phyloP scores from a whole-genome alignment of 2,329 filamentous ascomycete genomes.

The Colletotrichum orchidophilum region DNA sequence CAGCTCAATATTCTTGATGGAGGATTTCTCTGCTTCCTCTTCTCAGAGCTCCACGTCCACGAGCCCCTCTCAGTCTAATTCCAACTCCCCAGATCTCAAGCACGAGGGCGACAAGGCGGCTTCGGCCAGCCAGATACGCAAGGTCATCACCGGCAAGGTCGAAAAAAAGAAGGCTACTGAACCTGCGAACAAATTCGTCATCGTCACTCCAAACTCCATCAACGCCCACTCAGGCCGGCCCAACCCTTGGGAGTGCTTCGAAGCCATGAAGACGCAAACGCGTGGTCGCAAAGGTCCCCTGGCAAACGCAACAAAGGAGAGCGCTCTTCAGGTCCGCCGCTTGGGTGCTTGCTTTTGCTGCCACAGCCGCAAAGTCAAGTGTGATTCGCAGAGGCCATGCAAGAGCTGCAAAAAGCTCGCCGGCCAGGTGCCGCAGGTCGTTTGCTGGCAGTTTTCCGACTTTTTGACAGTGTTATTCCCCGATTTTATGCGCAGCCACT shows the following conservation, averaged over 20 bases:
- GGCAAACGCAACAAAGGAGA: slow-evolving; percentile 63
- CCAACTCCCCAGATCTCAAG: slow-evolving; percentile 41
- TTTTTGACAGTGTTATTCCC: slow-evolving; percentile 64
- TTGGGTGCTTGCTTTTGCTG: slow-evolving; percentile 68
- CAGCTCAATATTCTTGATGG: slow-evolving; percentile 46
- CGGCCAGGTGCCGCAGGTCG: slow-evolving; percentile 58
- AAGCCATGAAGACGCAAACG: slow-evolving; percentile 61
- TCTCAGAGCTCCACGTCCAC: slow-evolving; percentile 42
- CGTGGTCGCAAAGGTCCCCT: slow-evolving; percentile 66
- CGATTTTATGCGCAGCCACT: slow-evolving; percentile 59
- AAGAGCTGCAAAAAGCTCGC: slow-evolving; percentile 65
- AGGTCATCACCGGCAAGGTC: slow-evolving; percentile 54
- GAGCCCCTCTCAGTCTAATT: slow-evolving; percentile 34
- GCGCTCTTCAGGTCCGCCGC: slow-evolving; percentile 62
- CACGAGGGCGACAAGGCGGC: slow-evolving; percentile 41
- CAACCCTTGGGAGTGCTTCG: slow-evolving; percentile 65
- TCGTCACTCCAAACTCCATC: slow-evolving; percentile 64
- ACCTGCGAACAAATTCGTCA: slow-evolving; percentile 56
- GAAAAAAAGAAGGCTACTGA: slow-evolving; percentile 53
- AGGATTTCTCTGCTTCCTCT: slow-evolving; percentile 48
- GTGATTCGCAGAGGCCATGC: slow-evolving; percentile 64
- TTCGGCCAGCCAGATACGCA: slow-evolving; percentile 49
- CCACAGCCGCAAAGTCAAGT: slow-evolving; percentile 67
- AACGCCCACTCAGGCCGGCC: slow-evolving; percentile 58
- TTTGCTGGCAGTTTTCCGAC: slow-evolving; percentile 69